Conservation (phyloP, 306 rosid species). For the Purshia tridentata region DNA sequence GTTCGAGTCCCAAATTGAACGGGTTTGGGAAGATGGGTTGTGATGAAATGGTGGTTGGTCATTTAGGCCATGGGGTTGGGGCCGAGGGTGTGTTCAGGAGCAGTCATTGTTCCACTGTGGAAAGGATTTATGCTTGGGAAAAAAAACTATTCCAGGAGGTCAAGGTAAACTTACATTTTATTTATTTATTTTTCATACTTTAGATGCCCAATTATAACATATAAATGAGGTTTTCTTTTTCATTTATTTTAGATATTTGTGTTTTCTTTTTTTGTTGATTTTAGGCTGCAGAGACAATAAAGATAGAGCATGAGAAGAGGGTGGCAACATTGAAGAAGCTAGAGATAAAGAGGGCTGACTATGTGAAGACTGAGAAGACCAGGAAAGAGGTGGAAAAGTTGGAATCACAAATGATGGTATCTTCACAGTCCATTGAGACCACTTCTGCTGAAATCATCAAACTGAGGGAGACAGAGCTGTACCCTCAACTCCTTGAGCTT, state of each 20-base stretch:
- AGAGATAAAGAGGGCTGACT: constrained; percentile 85
- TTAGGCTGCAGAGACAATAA: constrained; percentile 71
- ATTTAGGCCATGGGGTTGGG: constrained; percentile 31
- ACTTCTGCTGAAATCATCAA: constrained; percentile 84
- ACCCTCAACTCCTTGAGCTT: constrained; percentile 82
- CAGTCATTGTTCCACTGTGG: constrained; percentile 78
- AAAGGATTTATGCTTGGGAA: constrained; percentile 95
- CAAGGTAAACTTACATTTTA: constrained; percentile 49
- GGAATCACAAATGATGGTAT: constrained; percentile 91
- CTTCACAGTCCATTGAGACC: constrained; percentile 84
- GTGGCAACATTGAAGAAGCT: constrained; percentile 63
- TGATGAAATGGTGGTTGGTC: constrained; percentile 38
- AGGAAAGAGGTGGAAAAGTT: constrained; percentile 88
- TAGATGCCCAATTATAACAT: not conserved
- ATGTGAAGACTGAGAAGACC: constrained; percentile 79
- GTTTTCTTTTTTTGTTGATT: not conserved
- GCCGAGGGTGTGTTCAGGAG: constrained; percentile 41
- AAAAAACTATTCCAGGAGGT: constrained; percentile 83
- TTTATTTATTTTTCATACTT: not conserved
- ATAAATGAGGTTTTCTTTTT: not conserved
- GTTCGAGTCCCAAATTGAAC: constrained; percentile 54
- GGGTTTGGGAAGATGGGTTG: constrained; percentile 51
- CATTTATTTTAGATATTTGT: not conserved
- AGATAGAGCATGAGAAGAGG: constrained; percentile 77
- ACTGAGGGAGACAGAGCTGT: constrained; percentile 76